Percentiles rank a stretch among this genome's conserved stretches.
Conservation (phyloP, 2,329 filamentous ascomycete species). For the Diaporthe sp. region DNA sequence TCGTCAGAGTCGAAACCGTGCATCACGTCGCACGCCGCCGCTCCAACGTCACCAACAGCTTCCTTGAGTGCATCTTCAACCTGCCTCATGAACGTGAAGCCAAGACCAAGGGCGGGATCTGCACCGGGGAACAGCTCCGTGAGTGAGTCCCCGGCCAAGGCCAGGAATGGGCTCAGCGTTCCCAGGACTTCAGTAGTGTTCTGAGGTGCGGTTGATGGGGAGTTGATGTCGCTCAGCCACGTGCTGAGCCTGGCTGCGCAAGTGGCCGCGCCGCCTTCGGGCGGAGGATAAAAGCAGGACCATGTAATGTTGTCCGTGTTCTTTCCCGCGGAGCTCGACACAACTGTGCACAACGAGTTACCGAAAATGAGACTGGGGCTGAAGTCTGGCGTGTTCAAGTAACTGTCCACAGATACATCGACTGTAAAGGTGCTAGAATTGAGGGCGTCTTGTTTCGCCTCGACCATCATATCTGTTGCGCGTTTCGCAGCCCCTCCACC, state of each 20-base stretch:
- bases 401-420: constrained; percentile 41
- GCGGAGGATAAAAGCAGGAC: constrained; percentile 45
- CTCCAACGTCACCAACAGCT: constrained; percentile 42
- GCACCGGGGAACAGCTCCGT: constrained; percentile 43
- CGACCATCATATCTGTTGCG: background rate
- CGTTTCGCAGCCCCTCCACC: background rate
- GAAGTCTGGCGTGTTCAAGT: constrained; percentile 38
- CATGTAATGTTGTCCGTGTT: constrained; percentile 43
- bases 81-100: constrained; percentile 42
- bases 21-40: constrained; percentile 43
- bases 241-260: constrained; percentile 43
- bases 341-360: constrained; percentile 41
- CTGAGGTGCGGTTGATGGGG: constrained; percentile 18
- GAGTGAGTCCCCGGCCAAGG: constrained; percentile 40
- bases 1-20: constrained; percentile 44
- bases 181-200: constrained; percentile 42
- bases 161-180: constrained; percentile 42
- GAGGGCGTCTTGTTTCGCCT: constrained; percentile 31
- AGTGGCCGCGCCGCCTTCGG: constrained; percentile 41
- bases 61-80: constrained; percentile 41
- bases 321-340: constrained; percentile 29
- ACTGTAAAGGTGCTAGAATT: constrained; percentile 44
- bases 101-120: constrained; percentile 40
- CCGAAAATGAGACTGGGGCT: constrained; percentile 43
- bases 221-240: constrained; percentile 42